Conservation (phyloP, 140 eudicot species). For the Senecio squalidus region DNA sequence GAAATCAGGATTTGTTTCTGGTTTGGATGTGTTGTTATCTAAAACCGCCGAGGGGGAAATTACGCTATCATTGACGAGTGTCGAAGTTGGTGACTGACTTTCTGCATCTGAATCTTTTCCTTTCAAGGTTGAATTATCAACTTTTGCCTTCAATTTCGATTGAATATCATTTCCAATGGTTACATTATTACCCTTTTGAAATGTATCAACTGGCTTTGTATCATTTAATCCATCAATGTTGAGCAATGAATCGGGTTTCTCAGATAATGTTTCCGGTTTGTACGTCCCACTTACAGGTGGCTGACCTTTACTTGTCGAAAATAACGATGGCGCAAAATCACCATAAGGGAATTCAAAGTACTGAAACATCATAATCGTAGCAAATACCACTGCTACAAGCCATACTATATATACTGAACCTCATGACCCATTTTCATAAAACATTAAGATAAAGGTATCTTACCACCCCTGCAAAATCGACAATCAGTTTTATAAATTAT, state of each 20-base stretch:
- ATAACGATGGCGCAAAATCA: slow-evolving; percentile 41
- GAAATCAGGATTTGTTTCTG: slow-evolving; percentile 19
- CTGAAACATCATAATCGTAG: slow-evolving; percentile 46
- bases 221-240: slow-evolving; percentile 23
- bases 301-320: slow-evolving; percentile 29
- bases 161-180: background rate
- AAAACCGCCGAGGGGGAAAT: background rate
- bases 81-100: slow-evolving; percentile 21
- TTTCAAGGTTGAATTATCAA: slow-evolving; percentile 3
- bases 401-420: slow-evolving; percentile 32
- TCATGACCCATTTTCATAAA: slow-evolving; percentile 44
- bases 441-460: slow-evolving; percentile 2
- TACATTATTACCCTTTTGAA: slow-evolving; percentile 16
- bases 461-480: slow-evolving; percentile 29
- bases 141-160: background rate
- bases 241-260: slow-evolving; percentile 8
- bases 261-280: slow-evolving; percentile 20
- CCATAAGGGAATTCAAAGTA: slow-evolving; percentile 73
- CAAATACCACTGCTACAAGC: slow-evolving; percentile 64
- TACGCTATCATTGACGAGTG: slow-evolving; percentile 20
- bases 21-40: background rate
- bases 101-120: slow-evolving; percentile 5
- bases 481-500: background rate
- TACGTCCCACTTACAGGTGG: slow-evolving; percentile 14
- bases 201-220: slow-evolving; percentile 18